Evolutionary conservation across 2,329 filamentous ascomycete species (phyloP), one percentile per base, ranked within the genome.

Genomic region (Akanthomyces lecanii): DNA sequence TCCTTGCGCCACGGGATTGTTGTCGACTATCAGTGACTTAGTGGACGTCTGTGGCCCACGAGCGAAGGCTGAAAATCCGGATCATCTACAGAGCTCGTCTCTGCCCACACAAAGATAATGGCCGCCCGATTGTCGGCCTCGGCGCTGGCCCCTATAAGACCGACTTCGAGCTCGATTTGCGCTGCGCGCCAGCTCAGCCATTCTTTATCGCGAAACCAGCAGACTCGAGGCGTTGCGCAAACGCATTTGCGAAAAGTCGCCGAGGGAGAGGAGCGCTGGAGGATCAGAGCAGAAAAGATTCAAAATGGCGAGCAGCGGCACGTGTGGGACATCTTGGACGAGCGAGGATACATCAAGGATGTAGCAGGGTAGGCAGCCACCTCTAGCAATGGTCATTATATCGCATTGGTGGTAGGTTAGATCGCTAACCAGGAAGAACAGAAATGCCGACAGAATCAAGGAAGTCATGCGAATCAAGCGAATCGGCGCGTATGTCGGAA

Each of bases 401-500:
- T 44, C 2, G 23, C 16, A 40, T 38, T 33, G 18, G 14, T 47
- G 14, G 40, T 7, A 51, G 11, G 23, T 44, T 23, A 18, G n/a
- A 21, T 61, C 50, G 44, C 53, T 45, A 44, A 45, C 40, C 28
- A 10, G 6, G 50, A 65, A 33, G 44, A 63, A 65, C 62, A 81
- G 79, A 47, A 77, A 82, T 63, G 74, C 82, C 48, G 69, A 78
- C 1, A 78, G 79, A 51, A 82, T 94, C 69, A 82, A 86, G 59
- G 81, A 83, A 66, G 78, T 90, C 25, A 83, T 95, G 77, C 83
- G 81, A 5, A 73, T 78, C 30, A 88, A 87, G 71, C 81, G 88
- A 65, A 85, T 92, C 68, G 89, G 88, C 65, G 87, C 84, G 64
- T 96, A 96, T 70, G 89, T 91, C 60, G 91, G 91, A 68, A 85